Evolutionary conservation across 2,329 filamentous ascomycete species (phyloP), one percentile per base, ranked within the genome.

Genomic region (Chrysosphaeria jannelii): DNA sequence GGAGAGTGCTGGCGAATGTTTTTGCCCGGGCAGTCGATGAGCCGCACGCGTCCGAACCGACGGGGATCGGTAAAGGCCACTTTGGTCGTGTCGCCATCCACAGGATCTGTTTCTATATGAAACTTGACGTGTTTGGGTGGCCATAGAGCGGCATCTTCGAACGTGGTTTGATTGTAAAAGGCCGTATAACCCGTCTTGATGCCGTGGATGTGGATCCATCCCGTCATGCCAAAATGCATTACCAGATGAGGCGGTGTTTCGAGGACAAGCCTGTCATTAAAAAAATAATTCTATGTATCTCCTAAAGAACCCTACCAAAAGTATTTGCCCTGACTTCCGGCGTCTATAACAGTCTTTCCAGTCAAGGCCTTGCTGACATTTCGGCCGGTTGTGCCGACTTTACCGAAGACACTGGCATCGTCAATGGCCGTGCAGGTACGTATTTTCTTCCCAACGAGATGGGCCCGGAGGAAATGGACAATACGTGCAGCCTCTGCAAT

Each of bases 71-170:
- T 68, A 39, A 89, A 93, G 2, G 81, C 79, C 13, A 69, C 45
- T 51, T 70, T 39, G 37, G 59, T 47, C 6, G 43, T 42, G 3
- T 55, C 42, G 2, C 44, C 44, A 3, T 55, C 42, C 2, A 44
- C 44, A 15, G 55, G 56, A 10, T 51, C 45, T 4, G 72, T 65
- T 33, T 67, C 57, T 10, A 91, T 43, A 4, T 71, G 47, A 33
- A 91, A 90, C 34, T 91, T 93, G 61, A 67, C 75, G 42, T 66
- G 89, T 34, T 66, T 71, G 0, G 85, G 85, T 9, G 85, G 85
- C 81, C 81, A 93, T 22, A 56, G 34, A 5, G 47, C 43, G n/a
- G 45, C 49, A 23, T 64, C 53, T 14, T 57, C 55, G 16, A 57
- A 42, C 29, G 53, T 63, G 36, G 61, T 56, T 28, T 64, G 63